Evolutionary conservation across 2,329 filamentous ascomycete genomes (phyloP).

Genomic region (Penicillium sp.): DNA sequence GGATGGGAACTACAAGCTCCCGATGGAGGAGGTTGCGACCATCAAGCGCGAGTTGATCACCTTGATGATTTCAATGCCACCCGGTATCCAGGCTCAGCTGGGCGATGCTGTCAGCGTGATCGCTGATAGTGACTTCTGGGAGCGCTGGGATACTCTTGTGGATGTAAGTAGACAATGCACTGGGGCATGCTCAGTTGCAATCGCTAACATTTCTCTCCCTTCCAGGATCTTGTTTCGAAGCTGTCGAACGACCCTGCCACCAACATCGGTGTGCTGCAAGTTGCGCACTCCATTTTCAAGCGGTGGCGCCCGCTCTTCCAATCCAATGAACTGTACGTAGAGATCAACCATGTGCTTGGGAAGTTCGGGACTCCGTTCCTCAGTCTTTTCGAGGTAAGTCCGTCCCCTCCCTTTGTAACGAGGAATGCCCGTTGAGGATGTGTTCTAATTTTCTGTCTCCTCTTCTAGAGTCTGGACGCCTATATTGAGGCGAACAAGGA

Average conservation of each 20-base stretch:
- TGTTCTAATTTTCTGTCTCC: slow-evolving; percentile 10
- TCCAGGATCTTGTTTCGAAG: slow-evolving; percentile 76
- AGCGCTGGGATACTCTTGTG: slow-evolving; percentile 92
- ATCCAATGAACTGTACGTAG: slow-evolving; percentile 85
- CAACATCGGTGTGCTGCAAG: slow-evolving; percentile 92
- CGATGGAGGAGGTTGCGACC: slow-evolving; percentile 72
- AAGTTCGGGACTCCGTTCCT: slow-evolving; percentile 84
- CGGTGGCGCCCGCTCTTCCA: slow-evolving; percentile 92
- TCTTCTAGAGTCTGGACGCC: slow-evolving; percentile 43
- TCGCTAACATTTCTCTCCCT: slow-evolving; percentile 5
- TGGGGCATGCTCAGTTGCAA: neutral
- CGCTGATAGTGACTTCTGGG: slow-evolving; percentile 96
- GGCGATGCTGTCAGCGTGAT: slow-evolving; percentile 97
- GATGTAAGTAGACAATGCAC: slow-evolving; percentile 52
- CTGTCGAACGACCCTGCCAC: slow-evolving; percentile 76
- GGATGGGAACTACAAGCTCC: slow-evolving; percentile 87
- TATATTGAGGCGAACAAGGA: slow-evolving; percentile 68
- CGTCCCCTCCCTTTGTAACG: neutral
- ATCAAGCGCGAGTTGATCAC: slow-evolving; percentile 96
- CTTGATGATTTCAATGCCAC: slow-evolving; percentile 88
- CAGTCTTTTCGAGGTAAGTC: slow-evolving; percentile 64
- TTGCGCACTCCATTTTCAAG: slow-evolving; percentile 96
- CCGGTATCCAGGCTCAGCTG: slow-evolving; percentile 84
- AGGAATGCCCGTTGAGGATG: neutral
- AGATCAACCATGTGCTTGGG: slow-evolving; percentile 90